A percentile compares a stretch with the other conserved stretches of the same genome.
phyloP scores from a whole-genome alignment of 2,329 filamentous ascomycete genomes.

The Tympanopsis confertula region DNA sequence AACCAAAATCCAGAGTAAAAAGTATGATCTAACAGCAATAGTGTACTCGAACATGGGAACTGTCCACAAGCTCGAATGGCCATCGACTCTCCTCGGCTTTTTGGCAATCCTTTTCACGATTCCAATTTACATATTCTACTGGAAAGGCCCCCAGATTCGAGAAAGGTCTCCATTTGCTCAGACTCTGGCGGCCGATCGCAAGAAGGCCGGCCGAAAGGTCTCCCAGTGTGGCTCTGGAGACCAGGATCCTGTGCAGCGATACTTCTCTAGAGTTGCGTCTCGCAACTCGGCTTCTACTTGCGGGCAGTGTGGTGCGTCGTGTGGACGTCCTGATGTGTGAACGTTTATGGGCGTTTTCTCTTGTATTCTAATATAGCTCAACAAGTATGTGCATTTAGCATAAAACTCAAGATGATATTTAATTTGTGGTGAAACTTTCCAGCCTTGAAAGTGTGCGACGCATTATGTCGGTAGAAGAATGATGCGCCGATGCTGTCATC shows the following conservation, averaged over 20 bases:
- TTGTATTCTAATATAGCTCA: too few relatives aligned
- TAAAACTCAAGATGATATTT: too few relatives aligned
- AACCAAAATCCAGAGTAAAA: background rate
- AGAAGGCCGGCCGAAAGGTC: background rate
- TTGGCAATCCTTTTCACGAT: constrained; percentile 49
- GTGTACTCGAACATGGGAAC: constrained; percentile 33
- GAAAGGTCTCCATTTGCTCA: constrained; percentile 54
- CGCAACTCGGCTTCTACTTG: too few relatives aligned
- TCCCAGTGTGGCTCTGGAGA: constrained; percentile 1
- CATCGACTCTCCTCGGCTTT: constrained; percentile 48
- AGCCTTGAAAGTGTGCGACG: too few relatives aligned
- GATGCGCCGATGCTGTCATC: too few relatives aligned
- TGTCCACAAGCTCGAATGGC: constrained; percentile 43
- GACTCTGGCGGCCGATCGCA: constrained; percentile 32
- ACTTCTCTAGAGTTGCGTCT: too few relatives aligned
- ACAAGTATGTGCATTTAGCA: too few relatives aligned
- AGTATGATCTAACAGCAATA: constrained; percentile 2
- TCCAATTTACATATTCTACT: constrained; percentile 58
- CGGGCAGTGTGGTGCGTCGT: too few relatives aligned
- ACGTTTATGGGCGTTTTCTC: too few relatives aligned
- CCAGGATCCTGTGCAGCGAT: constrained; percentile 3
- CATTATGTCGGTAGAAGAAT: too few relatives aligned
- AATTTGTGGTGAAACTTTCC: too few relatives aligned
- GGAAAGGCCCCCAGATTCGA: constrained; percentile 47
- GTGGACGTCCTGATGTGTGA: too few relatives aligned